Conservation (phyloP, 2,329 filamentous ascomycete species). For the Aspergillus tanneri region DNA sequence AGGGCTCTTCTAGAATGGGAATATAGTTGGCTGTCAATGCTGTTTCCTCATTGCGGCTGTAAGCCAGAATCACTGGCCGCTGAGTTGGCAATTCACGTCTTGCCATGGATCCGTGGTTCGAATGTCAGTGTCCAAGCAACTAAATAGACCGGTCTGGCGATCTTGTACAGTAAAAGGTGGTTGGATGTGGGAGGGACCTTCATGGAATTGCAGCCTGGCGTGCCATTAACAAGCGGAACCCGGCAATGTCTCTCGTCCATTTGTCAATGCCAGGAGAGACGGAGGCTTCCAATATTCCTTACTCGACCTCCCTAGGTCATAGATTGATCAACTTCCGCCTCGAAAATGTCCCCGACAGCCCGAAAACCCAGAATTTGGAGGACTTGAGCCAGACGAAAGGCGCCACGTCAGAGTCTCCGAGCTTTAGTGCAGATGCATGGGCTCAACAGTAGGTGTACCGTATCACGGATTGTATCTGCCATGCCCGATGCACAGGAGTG, state of each 20-base stretch:
- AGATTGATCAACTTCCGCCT: slow-evolving; percentile 23
- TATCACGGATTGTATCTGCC: slow-evolving; percentile 36
- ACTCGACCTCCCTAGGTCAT: slow-evolving; percentile 15
- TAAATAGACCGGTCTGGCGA: slow-evolving; percentile 22
- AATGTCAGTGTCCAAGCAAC: slow-evolving; percentile 18
- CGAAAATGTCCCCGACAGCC: slow-evolving; percentile 26
- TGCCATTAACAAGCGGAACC: slow-evolving; percentile 20
- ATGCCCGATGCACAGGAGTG: slow-evolving; percentile 30
- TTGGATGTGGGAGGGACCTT: slow-evolving; percentile 9
- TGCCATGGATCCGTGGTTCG: slow-evolving; percentile 26
- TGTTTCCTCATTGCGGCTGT: slow-evolving; percentile 21
- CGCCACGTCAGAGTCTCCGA: slow-evolving; percentile 45
- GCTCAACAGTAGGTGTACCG: slow-evolving; percentile 34
- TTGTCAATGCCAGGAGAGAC: slow-evolving; percentile 13
- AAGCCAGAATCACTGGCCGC: slow-evolving; percentile 22
- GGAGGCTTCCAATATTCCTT: slow-evolving; percentile 12
- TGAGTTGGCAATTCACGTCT: slow-evolving; percentile 33
- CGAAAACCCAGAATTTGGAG: slow-evolving; percentile 25
- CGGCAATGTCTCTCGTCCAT: slow-evolving; percentile 12
- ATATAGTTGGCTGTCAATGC: slow-evolving; percentile 15
- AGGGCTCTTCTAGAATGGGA: slow-evolving; percentile 21
- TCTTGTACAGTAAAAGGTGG: slow-evolving; percentile 22
- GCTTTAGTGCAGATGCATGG: slow-evolving; percentile 41
- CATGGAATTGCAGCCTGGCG: slow-evolving; percentile 14
- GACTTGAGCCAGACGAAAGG: slow-evolving; percentile 33